phyloP scores from a whole-genome alignment of 176 grass and related monocot species.

The Thinopyrum elongatum region DNA sequence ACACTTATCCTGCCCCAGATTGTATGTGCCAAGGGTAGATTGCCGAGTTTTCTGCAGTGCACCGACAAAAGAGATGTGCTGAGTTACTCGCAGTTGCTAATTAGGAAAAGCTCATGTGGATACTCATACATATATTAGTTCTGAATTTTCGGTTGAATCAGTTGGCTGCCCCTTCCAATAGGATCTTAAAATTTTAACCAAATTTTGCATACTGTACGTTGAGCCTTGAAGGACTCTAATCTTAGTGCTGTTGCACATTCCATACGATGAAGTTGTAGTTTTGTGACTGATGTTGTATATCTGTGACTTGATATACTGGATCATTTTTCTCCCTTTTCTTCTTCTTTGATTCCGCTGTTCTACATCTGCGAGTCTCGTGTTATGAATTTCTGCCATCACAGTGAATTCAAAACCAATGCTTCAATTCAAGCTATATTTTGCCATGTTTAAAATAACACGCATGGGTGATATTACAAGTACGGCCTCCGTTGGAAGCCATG shows the following conservation, averaged over 20 bases:
- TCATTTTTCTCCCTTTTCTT: not conserved
- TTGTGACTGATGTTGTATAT: not conserved
- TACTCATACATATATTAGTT: not conserved
- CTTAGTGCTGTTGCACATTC: not conserved
- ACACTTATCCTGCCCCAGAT: slow-evolving; percentile 90
- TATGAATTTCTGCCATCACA: not conserved
- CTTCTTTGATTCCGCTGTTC: not conserved
- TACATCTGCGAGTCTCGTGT: not conserved
- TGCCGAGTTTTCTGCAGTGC: not conserved
- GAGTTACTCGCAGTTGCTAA: not conserved
- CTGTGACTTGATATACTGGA: not conserved
- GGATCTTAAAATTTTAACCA: not conserved
- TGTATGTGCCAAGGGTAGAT: slow-evolving; percentile 79
- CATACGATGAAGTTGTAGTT: not conserved
- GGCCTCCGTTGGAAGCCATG: not conserved
- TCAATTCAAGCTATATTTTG: too few species aligned
- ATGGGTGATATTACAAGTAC: slow-evolving; percentile 1
- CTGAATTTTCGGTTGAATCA: slow-evolving; percentile 18
- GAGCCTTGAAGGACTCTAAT: not conserved
- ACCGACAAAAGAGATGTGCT: not conserved
- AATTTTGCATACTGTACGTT: not conserved
- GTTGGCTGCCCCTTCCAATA: not conserved
- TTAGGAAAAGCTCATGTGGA: not conserved
- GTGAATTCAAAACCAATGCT: not conserved
- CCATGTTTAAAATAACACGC: not conserved